Base-by-base conservation (phyloP, 305 asterid species). In the Rubia balearica region DNA sequence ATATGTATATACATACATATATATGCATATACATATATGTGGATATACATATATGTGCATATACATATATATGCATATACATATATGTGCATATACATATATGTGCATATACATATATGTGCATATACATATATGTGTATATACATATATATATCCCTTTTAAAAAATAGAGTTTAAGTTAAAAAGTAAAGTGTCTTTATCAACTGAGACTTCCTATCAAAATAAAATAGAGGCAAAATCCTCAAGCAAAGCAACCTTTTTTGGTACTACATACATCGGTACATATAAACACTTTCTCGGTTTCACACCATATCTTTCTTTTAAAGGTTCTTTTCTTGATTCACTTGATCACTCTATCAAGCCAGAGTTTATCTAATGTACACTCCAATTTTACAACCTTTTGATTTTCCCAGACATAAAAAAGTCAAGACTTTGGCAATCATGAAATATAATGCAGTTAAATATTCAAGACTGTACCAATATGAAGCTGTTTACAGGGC, bases 361-460 rank as follows among this genome's bases (percentile, higher is more conserved):
- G 5, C 59, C 59, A 17, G 59, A n/a, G 24, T 53, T 53, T 51
- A 51, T 51, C 22, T 51, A 17, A 51, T 51, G 59, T 17, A 17
- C 7, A 53, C 24, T 7, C 59, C 59, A 17, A 53, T 51, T 53
- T 53, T 53, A n/a, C 59, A 11, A 53, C 24, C 59, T 22, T 53
- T n/a, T 53, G 24, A 53, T 53, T 53, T 22, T 17, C 59, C 59
- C 14, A 17, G 24, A 22, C 59, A 53, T 53, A n/a, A 16, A 16
- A 51, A 17, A 17, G 9, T 51, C 9, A 16, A 17, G 24, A 7
- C 11, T 17, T 51, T 53, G 22, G 7, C 59, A 53, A 17, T 53
- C 59, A 16, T 53, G 59, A n/a, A 7, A 22, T n/a, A 68, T 59
- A 71, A 68, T 80, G 76, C 76, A 71, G 71, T 67, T 71, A 56